Evolutionary conservation across 228 moss, liverwort and hornwort species (phyloP), one percentile per base, ranked within the genome.

Genomic region (Sphagnum fallax): DNA sequence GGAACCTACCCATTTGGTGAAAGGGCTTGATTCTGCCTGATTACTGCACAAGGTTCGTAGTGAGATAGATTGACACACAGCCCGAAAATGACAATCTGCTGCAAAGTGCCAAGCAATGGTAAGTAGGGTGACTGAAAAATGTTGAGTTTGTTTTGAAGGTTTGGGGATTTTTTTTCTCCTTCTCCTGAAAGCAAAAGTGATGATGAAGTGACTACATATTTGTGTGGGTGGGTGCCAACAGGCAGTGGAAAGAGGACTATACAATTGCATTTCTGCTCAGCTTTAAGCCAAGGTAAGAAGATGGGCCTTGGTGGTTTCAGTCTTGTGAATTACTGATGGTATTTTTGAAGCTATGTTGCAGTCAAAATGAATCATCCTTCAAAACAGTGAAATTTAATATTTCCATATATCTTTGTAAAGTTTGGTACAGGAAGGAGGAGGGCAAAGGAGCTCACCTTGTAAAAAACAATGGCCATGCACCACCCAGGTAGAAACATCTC

Each of bases 1-100:
- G 65, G 97, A 98, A 84, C 97, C 93, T 76, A 98, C 97, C 0
- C 97, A 98, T 78, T 84, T 98, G 87, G 97, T 98, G 85, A 98
- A 98, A 77, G 97, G 97, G 61, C 85, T 98, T 71, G 97, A 98
- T 84, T 98, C 88, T 83, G 97, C 97, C 2, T 32, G 32, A 48
- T 81, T 98, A 72, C 81, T 98, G 32, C 93, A 98, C 78, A 98
- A 98, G 83, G 85, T 98, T n/a, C 81, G 97, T 61, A 98, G 93
- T 74, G 93, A 98, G 75, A 32, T 32, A 32, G 32, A 98, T 98
- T 75, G 97, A 93, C 77, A 93, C 90, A 73, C 83, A 82, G 53
- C 93, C 93, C 48, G 97, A 98, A 67, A 91, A 98, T 73, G 93
- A 98, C 72, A 93, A 98, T 73, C 32, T 32, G 2, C 32, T 32